Percentiles rank a stretch among this genome's conserved stretches.
Evolutionary conservation across 495 filamentous ascomycete genomes (phyloP).

Genomic region (Diplogelasinospora grovesii): DNA sequence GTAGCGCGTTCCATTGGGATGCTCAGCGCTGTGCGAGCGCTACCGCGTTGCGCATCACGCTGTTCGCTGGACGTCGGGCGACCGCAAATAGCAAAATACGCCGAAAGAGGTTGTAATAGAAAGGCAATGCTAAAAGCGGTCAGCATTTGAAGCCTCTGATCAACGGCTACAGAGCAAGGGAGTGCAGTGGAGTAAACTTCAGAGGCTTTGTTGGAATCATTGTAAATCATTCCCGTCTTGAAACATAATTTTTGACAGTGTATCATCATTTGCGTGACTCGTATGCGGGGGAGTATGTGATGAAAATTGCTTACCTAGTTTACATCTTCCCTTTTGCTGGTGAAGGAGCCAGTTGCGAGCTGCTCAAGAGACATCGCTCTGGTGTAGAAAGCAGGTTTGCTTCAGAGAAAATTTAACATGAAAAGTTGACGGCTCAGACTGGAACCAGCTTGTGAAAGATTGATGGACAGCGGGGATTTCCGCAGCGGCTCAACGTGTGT

Average conservation of each 20-base stretch:
- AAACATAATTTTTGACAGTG: constrained; percentile 15
- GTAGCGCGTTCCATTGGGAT: too few relatives aligned
- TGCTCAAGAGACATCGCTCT: background rate
- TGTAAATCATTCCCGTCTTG: constrained; percentile 21
- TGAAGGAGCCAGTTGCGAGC: too few relatives aligned
- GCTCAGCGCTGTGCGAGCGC: too few relatives aligned
- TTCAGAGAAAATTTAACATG: background rate
- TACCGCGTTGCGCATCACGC: too few relatives aligned
- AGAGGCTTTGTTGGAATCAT: too few relatives aligned
- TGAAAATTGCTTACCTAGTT: background rate
- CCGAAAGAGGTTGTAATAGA: too few relatives aligned
- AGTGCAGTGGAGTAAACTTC: too few relatives aligned
- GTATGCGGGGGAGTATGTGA: background rate
- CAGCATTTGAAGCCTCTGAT: too few relatives aligned
- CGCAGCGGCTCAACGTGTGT: background rate
- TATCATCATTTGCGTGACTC: constrained; percentile 9
- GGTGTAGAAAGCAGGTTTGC: background rate
- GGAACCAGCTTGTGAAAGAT: background rate
- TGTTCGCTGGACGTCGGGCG: too few relatives aligned
- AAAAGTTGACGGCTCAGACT: background rate
- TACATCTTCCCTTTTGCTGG: background rate
- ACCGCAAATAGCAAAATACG: too few relatives aligned
- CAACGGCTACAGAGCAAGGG: too few relatives aligned
- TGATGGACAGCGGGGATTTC: background rate
- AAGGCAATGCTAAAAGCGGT: too few relatives aligned